A percentile compares a stretch with the other conserved stretches of the same genome.
Conservation (phyloP, 129 eudicot genomes). For the Flaveria sonorensis region DNA sequence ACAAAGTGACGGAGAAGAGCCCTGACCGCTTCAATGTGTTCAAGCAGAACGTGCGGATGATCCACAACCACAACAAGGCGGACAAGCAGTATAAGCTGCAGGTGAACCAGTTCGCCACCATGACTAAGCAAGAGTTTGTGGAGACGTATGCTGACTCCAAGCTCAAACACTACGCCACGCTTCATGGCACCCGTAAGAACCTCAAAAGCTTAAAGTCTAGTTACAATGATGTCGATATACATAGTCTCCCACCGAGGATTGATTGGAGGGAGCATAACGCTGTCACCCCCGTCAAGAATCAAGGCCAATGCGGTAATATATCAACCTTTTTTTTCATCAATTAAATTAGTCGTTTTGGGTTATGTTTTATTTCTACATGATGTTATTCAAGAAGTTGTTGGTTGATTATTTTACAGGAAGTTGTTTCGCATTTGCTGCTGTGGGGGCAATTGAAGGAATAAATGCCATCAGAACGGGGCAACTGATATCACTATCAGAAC, state of each 20-base stretch:
- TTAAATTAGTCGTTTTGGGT: neutral
- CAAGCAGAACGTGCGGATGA: conserved; percentile 49
- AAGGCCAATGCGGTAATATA: conserved; percentile 63
- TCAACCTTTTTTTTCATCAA: no score
- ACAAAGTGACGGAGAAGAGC: conserved; percentile 47
- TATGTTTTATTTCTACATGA: neutral
- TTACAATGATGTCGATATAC: conserved; percentile 10
- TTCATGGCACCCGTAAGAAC: neutral
- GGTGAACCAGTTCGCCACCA: conserved; percentile 68
- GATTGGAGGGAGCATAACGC: conserved; percentile 67
- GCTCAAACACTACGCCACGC: neutral
- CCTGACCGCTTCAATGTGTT: conserved; percentile 60
- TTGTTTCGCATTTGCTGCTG: conserved; percentile 73
- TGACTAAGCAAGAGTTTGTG: conserved; percentile 63
- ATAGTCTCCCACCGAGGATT: conserved; percentile 42
- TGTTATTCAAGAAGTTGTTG: neutral
- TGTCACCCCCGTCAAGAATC: conserved; percentile 50
- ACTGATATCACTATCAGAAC: conserved; percentile 66
- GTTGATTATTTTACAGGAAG: conserved; percentile 44
- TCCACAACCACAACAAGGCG: conserved; percentile 59
- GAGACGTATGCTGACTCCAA: conserved; percentile 40
- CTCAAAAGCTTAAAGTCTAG: neutral
- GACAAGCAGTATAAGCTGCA: conserved; percentile 65
- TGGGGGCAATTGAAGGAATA: conserved; percentile 68
- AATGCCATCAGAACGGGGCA: conserved; percentile 64